Evolutionary conservation across 306 rosid genomes (phyloP).

Genomic region (Arachis hypogaea): DNA sequence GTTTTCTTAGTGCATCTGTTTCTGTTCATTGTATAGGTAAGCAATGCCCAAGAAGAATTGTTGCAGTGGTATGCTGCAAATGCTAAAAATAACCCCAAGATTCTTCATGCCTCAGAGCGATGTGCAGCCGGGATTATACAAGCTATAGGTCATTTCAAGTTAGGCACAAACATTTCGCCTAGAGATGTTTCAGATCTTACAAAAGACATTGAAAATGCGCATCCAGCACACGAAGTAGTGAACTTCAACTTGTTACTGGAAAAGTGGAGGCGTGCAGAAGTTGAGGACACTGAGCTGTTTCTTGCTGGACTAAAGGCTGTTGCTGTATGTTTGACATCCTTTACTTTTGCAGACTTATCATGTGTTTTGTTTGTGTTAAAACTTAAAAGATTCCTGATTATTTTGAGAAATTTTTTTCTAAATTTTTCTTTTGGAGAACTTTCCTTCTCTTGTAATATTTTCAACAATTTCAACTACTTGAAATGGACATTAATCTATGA

Average conservation of each 20-base stretch:
- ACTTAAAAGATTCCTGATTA: background rate
- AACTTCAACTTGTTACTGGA: slow-evolving; percentile 63
- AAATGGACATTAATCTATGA: slow-evolving; percentile 22
- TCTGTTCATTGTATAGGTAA: slow-evolving; percentile 66
- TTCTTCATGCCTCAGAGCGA: slow-evolving; percentile 90
- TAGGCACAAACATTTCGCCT: slow-evolving; percentile 73
- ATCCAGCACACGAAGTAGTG: slow-evolving; percentile 62
- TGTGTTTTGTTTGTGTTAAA: background rate
- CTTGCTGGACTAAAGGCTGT: slow-evolving; percentile 56
- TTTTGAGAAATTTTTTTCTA: background rate
- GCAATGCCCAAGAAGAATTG: slow-evolving; percentile 97
- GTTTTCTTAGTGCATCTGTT: slow-evolving; percentile 25
- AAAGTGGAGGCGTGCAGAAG: slow-evolving; percentile 90
- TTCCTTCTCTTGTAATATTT: slow-evolving; percentile 19
- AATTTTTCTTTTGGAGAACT: slow-evolving; percentile 1
- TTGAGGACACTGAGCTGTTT: slow-evolving; percentile 62
- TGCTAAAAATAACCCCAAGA: slow-evolving; percentile 76
- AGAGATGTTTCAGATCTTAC: slow-evolving; percentile 67
- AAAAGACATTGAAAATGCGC: slow-evolving; percentile 40
- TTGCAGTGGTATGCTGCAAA: slow-evolving; percentile 87
- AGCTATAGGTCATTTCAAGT: slow-evolving; percentile 86
- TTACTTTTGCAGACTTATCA: slow-evolving; percentile 6
- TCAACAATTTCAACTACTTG: slow-evolving; percentile 28
- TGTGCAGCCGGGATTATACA: slow-evolving; percentile 96
- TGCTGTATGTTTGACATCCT: slow-evolving; percentile 52